Percentiles rank a stretch among this genome's conserved stretches.
Conservation (phyloP, 495 filamentous ascomycete species). For the Pseudevernia furfuracea region DNA sequence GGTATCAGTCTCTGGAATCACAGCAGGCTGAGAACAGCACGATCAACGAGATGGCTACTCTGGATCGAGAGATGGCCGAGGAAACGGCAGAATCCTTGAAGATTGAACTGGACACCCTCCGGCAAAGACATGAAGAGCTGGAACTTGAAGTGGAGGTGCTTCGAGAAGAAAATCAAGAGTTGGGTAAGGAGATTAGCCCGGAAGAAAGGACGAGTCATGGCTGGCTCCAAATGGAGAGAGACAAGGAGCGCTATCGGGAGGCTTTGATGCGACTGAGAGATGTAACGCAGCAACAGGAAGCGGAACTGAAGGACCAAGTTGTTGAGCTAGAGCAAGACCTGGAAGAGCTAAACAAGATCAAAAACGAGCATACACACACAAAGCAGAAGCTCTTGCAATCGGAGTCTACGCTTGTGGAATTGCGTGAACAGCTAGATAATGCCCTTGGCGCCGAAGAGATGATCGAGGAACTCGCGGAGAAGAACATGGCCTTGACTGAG, state of each 20-base stretch:
- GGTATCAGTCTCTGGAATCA: constrained; percentile 59
- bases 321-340: constrained; percentile 71
- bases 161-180: constrained; percentile 77
- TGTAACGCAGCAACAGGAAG: constrained; percentile 75
- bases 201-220: constrained; percentile 81
- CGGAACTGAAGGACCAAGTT: constrained; percentile 69
- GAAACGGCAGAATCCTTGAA: constrained; percentile 77
- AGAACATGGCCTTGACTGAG: constrained; percentile 73
- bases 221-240: constrained; percentile 84
- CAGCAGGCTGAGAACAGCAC: constrained; percentile 77
- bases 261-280: constrained; percentile 79
- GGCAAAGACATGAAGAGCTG: constrained; percentile 69
- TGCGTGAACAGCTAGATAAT: constrained; percentile 84
- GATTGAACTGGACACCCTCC: constrained; percentile 70
- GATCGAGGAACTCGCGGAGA: constrained; percentile 84
- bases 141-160: constrained; percentile 82
- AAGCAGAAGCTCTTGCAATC: constrained; percentile 64
- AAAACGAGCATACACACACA: constrained; percentile 59
- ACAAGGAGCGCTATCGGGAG: constrained; percentile 81
- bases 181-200: constrained; percentile 72
- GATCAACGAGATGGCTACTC: constrained; percentile 73
- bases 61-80: constrained; percentile 96
- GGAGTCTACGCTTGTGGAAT: constrained; percentile 74
- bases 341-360: constrained; percentile 60
- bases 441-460: constrained; percentile 82